phyloP scores from a whole-genome alignment of 2,329 filamentous ascomycete genomes.

The Sclerotinia nivalis region DNA sequence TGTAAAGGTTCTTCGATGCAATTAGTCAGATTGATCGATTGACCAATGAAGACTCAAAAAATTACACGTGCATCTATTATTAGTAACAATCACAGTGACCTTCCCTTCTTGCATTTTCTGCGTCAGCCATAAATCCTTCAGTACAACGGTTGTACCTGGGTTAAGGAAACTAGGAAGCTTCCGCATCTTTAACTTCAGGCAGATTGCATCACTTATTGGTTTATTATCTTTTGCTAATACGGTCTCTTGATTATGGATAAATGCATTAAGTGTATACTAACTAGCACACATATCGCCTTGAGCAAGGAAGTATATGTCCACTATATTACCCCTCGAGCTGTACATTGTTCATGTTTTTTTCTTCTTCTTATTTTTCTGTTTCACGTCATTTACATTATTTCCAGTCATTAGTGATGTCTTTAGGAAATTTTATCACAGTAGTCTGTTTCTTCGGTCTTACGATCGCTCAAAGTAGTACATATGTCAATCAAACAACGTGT shows the following conservation, averaged over 20 bases:
- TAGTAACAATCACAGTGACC: not conserved
- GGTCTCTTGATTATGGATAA: not conserved
- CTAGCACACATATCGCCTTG: not conserved
- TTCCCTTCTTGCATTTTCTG: constrained; percentile 6
- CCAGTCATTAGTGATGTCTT: constrained; percentile 26
- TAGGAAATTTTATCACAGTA: constrained; percentile 15
- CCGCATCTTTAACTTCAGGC: not conserved
- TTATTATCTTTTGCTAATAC: not conserved
- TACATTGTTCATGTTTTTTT: constrained; percentile 6
- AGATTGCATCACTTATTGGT: not conserved
- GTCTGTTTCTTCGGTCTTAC: constrained; percentile 21
- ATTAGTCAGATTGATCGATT: not conserved
- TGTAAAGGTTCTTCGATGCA: not conserved
- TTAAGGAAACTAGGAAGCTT: not conserved
- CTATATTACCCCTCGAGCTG: constrained; percentile 13
- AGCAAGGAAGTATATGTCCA: not conserved
- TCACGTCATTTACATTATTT: not conserved
- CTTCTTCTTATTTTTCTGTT: not conserved
- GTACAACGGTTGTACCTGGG: not conserved
- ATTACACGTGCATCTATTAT: not conserved
- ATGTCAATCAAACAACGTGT: constrained; percentile 32
- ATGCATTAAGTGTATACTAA: not conserved
- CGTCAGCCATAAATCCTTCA: constrained; percentile 1
- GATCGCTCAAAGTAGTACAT: constrained; percentile 17
- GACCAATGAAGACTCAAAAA: not conserved